Evolutionary conservation across 2,329 filamentous ascomycete species (phyloP).

Genomic region (Talaromyces sp.): DNA sequence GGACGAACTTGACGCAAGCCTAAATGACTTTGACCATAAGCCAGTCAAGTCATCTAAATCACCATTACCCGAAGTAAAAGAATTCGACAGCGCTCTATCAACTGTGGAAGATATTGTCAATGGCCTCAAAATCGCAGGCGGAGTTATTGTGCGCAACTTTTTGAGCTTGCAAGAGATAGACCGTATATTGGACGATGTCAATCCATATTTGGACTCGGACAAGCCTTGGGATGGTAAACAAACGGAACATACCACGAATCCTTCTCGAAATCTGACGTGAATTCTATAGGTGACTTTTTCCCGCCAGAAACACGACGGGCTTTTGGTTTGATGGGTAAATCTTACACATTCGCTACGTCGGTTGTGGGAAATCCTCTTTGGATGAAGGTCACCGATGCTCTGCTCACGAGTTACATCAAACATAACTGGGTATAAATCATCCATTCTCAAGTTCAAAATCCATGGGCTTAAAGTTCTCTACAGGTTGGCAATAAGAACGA

Average conservation of each 20-base stretch:
- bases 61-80: background rate
- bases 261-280: background rate
- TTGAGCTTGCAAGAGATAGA: conserved; percentile 16
- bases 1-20: no score
- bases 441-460: background rate
- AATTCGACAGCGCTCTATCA: background rate
- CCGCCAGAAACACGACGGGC: conserved; percentile 3
- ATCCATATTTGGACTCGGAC: background rate
- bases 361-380: background rate
- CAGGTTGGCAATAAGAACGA: background rate
- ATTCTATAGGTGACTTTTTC: conserved; percentile 2
- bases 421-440: background rate
- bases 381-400: background rate
- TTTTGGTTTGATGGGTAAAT: conserved; percentile 2
- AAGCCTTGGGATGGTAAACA: conserved; percentile 1
- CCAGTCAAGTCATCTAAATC: background rate
- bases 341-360: background rate
- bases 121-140: background rate
- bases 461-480: background rate
- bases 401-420: background rate
- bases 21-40: background rate
- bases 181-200: conserved; percentile 16
- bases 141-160: background rate
- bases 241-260: background rate
- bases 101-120: background rate